These are phyloP conservation scores for Hevea brasiliensis DNA, from an alignment of 345 rosid genomes.

Conservation along the genomic window DNA sequence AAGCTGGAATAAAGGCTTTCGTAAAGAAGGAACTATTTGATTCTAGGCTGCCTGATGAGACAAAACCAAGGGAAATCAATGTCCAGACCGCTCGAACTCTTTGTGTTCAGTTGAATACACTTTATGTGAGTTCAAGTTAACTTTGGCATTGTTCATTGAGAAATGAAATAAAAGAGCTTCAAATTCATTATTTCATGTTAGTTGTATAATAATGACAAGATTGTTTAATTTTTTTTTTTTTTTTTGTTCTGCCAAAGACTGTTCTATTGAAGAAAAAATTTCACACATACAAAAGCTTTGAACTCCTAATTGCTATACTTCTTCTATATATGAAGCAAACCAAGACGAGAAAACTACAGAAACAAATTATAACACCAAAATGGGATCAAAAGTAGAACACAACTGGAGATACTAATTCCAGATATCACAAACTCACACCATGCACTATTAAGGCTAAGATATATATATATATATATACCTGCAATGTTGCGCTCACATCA, in stretches of 20 bases:
- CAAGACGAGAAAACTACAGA: background rate
- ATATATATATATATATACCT: too few species aligned
- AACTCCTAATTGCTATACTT: too few species aligned
- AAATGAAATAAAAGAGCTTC: background rate
- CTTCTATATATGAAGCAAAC: too few species aligned
- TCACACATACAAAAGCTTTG: too few species aligned
- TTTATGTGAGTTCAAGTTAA: slow-evolving; percentile 62
- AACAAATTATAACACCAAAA: background rate
- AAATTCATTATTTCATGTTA: slow-evolving; percentile 4
- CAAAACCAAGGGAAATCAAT: slow-evolving; percentile 59
- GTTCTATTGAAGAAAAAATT: background rate
- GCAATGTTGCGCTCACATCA: background rate
- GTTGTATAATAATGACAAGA: background rate
- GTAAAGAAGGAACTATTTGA: slow-evolving; percentile 95
- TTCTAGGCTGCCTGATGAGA: slow-evolving; percentile 66
- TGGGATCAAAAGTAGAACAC: background rate
- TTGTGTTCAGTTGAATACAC: slow-evolving; percentile 89
- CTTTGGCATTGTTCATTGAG: background rate
- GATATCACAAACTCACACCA: background rate
- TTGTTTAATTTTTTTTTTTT: too few species aligned
- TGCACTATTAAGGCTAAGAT: background rate
- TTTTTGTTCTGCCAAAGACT: background rate
- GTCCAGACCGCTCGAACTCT: slow-evolving; percentile 64
- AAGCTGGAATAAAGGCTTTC: slow-evolving; percentile 88
- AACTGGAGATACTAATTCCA: background rate